Percentiles rank a stretch among this genome's conserved stretches.
phyloP scores from a whole-genome alignment of 2,329 filamentous ascomycete genomes.

The Exophiala aquamarina region DNA sequence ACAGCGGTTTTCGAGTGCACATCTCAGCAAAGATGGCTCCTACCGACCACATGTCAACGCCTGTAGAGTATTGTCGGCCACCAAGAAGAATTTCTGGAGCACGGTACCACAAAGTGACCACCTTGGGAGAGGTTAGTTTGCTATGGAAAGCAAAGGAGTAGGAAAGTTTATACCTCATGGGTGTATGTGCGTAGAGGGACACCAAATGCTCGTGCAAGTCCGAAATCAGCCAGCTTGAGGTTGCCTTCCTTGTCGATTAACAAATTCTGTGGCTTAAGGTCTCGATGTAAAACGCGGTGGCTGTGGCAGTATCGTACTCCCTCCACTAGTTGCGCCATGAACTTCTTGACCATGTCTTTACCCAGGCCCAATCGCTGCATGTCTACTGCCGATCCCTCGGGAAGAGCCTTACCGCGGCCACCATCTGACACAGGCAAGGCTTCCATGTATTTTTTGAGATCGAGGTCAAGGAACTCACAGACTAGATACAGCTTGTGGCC shows the following conservation, averaged over 20 bases:
- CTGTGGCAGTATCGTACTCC: slow-evolving; percentile 87
- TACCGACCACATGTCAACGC: slow-evolving; percentile 94
- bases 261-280: slow-evolving; percentile 88
- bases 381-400: slow-evolving; percentile 68
- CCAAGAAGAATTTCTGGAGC: slow-evolving; percentile 87
- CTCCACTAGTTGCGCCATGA: slow-evolving; percentile 84
- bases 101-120: slow-evolving; percentile 60
- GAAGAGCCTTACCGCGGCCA: slow-evolving; percentile 79
- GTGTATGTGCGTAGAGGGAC: slow-evolving; percentile 90
- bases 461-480: slow-evolving; percentile 86
- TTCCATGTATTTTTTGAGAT: slow-evolving; percentile 97
- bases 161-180: slow-evolving; percentile 63
- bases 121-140: slow-evolving; percentile 12
- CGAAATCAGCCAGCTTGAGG: slow-evolving; percentile 87
- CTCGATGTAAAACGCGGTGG: slow-evolving; percentile 81
- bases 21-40: slow-evolving; percentile 96
- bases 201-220: slow-evolving; percentile 84
- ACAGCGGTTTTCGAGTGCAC: slow-evolving; percentile 89
- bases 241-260: slow-evolving; percentile 85
- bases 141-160: background rate
- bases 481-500: slow-evolving; percentile 94
- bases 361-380: slow-evolving; percentile 70
- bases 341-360: slow-evolving; percentile 82
- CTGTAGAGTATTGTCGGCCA: slow-evolving; percentile 88
- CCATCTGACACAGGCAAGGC: slow-evolving; percentile 80